These are phyloP conservation scores for Phytophthora pinifolia DNA, from an alignment of 352 stramenopile genomes.

Conservation along the genomic window DNA sequence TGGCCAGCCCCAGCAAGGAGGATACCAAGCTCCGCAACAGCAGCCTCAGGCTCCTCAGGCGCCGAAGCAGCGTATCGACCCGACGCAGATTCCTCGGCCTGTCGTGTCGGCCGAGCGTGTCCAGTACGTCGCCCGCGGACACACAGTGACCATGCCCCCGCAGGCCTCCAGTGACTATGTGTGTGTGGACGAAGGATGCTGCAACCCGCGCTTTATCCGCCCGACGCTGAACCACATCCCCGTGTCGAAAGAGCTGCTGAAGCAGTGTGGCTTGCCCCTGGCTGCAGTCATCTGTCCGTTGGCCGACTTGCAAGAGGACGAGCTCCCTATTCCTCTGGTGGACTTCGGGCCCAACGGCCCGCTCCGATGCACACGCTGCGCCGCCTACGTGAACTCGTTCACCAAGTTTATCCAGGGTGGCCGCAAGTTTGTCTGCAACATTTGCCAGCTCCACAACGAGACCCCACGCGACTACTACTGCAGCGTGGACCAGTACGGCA, in stretches of 20 bases:
- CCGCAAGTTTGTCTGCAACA: conserved; percentile 89
- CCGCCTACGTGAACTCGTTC: conserved; percentile 88
- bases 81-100: conserved; percentile 85
- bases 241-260: conserved; percentile 66
- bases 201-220: conserved; percentile 89
- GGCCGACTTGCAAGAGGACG: conserved; percentile 77
- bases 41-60: conserved; percentile 38
- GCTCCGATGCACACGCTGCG: conserved; percentile 82
- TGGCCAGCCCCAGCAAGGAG: conserved; percentile 33
- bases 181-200: conserved; percentile 85
- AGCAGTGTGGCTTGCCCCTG: conserved; percentile 77
- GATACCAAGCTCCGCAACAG: conserved; percentile 23
- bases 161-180: conserved; percentile 78
- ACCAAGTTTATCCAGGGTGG: conserved; percentile 86
- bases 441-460: conserved; percentile 85
- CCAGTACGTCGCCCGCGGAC: conserved; percentile 76
- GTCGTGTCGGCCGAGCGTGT: conserved; percentile 62
- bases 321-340: conserved; percentile 81
- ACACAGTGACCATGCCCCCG: conserved; percentile 84
- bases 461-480: conserved; percentile 87
- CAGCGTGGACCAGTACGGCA: conserved; percentile 84
- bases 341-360: conserved; percentile 84
- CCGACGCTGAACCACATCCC: conserved; percentile 87
- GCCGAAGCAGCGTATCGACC: conserved; percentile 83
- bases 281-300: conserved; percentile 84